These are phyloP conservation scores for Penicillium simplicissimum DNA, from an alignment of 495 filamentous ascomycete genomes.

Conservation along the genomic window DNA sequence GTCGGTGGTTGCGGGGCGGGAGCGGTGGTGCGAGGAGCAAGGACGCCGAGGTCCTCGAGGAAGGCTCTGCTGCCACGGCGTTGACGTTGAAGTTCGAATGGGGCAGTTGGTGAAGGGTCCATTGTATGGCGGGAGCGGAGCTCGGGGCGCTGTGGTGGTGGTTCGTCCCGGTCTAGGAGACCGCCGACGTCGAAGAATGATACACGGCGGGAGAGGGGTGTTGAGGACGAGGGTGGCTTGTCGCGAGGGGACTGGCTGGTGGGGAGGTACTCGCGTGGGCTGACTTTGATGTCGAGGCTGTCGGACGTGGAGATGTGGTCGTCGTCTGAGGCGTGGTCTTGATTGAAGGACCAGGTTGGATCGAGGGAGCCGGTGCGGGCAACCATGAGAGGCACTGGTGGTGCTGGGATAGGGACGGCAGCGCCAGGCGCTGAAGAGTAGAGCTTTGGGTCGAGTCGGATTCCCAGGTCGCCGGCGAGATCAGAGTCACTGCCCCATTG, in stretches of 20 bases:
- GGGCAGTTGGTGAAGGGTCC: neutral
- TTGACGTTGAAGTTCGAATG: constrained; percentile 12
- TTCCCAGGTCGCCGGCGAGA: constrained; percentile 70
- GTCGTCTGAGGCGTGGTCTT: constrained; percentile 26
- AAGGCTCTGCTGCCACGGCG: constrained; percentile 52
- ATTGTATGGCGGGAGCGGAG: constrained; percentile 11
- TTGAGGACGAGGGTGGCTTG: neutral
- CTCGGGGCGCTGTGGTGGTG: constrained; percentile 15
- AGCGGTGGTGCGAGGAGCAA: constrained; percentile 20
- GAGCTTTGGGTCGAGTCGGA: constrained; percentile 61
- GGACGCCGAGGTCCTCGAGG: constrained; percentile 58
- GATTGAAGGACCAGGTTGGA: constrained; percentile 37
- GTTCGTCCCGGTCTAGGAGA: constrained; percentile 49
- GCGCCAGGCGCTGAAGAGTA: constrained; percentile 33
- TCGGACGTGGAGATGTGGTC: constrained; percentile 31
- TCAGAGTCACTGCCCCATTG: constrained; percentile 85
- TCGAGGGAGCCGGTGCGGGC: constrained; percentile 33
- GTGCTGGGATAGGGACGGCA: constrained; percentile 29
- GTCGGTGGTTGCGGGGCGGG: neutral
- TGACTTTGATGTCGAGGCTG: constrained; percentile 38
- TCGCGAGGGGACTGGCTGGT: constrained; percentile 31
- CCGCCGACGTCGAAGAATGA: constrained; percentile 76
- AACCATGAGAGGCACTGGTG: constrained; percentile 30
- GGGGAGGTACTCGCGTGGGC: constrained; percentile 40
- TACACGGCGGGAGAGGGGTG: constrained; percentile 41